Evolutionary conservation across 257 asterid species (phyloP).

Genomic region (Ajuga chamaepitys): DNA sequence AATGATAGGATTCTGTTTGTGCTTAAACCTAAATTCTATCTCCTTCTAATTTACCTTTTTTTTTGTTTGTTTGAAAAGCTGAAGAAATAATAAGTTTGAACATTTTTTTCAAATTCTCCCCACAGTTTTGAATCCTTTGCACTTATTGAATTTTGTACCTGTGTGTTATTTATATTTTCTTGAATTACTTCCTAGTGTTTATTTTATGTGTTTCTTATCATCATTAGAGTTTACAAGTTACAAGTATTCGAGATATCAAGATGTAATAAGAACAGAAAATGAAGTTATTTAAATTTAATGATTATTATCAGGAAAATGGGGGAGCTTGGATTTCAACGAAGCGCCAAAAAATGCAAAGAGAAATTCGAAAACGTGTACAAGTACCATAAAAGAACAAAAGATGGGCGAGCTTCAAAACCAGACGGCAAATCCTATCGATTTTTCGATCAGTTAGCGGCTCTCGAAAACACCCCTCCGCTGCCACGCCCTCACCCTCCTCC

Average conservation of each 20-base stretch:
- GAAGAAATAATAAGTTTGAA: too few relatives aligned
- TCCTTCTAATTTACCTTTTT: background rate
- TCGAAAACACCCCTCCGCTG: conserved; percentile 35
- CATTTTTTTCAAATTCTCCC: too few relatives aligned
- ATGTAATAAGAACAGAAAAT: too few relatives aligned
- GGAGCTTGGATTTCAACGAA: conserved; percentile 80
- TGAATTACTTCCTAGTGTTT: too few relatives aligned
- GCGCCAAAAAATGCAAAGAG: conserved; percentile 85
- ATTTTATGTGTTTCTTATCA: too few relatives aligned
- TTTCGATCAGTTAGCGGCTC: conserved; percentile 78
- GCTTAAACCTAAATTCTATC: conserved; percentile 4
- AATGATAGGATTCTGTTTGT: conserved; percentile 5
- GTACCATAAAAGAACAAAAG: conserved; percentile 85
- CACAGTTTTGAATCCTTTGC: background rate
- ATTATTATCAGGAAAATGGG: conserved; percentile 68
- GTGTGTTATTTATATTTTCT: too few relatives aligned
- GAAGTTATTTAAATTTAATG: background rate
- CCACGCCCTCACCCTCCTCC: conserved; percentile 24
- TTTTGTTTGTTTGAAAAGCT: too few relatives aligned
- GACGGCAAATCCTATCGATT: conserved; percentile 84
- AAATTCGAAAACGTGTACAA: conserved; percentile 91
- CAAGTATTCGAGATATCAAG: too few relatives aligned
- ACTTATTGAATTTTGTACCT: too few relatives aligned
- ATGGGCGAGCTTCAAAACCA: conserved; percentile 73
- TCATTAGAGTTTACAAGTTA: too few relatives aligned